Evolutionary conservation across 1,284 basidiomycete species (phyloP).

Genomic region (Schizophyllum amplum): DNA sequence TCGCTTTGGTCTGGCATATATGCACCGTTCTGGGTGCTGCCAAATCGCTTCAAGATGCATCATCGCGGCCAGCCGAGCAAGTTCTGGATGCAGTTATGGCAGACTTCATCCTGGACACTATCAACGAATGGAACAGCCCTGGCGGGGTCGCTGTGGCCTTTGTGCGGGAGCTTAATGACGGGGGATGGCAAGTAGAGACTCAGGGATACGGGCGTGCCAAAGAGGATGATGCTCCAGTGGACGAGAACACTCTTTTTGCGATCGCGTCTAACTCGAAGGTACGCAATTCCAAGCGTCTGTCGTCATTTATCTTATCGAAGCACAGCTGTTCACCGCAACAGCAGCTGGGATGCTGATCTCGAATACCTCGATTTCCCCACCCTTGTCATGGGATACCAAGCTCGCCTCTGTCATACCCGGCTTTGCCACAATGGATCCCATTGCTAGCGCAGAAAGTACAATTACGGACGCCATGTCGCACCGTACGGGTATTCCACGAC

Average conservation of each 20-base stretch:
- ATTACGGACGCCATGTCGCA: slow-evolving; percentile 19
- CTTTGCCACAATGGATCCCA: slow-evolving; percentile 16
- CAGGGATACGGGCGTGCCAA: slow-evolving; percentile 16
- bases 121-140: slow-evolving; percentile 16
- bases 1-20: too few relatives aligned
- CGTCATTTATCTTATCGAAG: not conserved
- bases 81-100: not conserved
- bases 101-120: not conserved
- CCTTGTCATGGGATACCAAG: slow-evolving; percentile 17
- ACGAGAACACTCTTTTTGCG: slow-evolving; percentile 12
- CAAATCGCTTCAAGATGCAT: too few relatives aligned
- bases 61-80: too few relatives aligned
- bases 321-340: slow-evolving; percentile 16
- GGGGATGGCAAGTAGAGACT: slow-evolving; percentile 16
- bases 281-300: not conserved
- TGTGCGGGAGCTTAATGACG: slow-evolving; percentile 12
- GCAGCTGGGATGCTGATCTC: slow-evolving; percentile 17
- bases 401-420: slow-evolving; percentile 16
- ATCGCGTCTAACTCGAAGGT: slow-evolving; percentile 17
- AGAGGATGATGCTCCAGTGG: slow-evolving; percentile 11
- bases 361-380: slow-evolving; percentile 14
- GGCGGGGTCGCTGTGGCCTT: slow-evolving; percentile 17
- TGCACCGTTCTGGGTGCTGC: too few relatives aligned
- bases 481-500: slow-evolving; percentile 17
- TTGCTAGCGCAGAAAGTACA: slow-evolving; percentile 13